Evolutionary conservation across 2,329 filamentous ascomycete genomes (phyloP), one percentile per base, ranked within the genome.

Genomic region (Coniochaeta sp.): DNA sequence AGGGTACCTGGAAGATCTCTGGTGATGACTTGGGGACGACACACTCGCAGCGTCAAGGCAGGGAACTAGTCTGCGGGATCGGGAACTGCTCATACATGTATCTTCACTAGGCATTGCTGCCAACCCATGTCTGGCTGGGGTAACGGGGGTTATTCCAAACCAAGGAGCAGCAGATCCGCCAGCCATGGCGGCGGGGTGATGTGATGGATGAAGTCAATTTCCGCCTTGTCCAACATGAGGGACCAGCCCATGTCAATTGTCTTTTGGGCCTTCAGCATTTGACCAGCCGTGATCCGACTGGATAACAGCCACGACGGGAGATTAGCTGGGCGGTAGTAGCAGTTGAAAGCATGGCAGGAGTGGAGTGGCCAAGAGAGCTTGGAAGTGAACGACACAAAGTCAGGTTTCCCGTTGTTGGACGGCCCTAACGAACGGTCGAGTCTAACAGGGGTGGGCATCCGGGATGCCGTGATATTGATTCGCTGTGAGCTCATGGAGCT

Each of bases 141-240:
- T 12, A 36, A 12, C 11, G 34, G 34, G 11, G 6, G n/a, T 9
- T 6, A 40, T 40, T 17, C 38, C n/a, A 40, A 40, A 40, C 38
- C 38, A 6, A 40, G 38, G 38, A 40, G 38, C n/a, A 31, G 26
- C 47, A 31, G 47, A 52, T 52, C 47, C 47, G 22, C 31, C 47
- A 52, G 54, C 54, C 54, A 57, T 38, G 28, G 54, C 54, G 31
- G 31, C 28, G 43, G 54, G 54, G 31, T 36, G 54, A 57, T 57
- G 54, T 57, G 54, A 57, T 57, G 54, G 54, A 36, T 17, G 28
- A 57, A 34, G 54, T 34, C 34, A 57, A 57, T 57, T 57, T 57
- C 54, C 54, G 28, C 16, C 28, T 57, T 52, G 47, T 52, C 24
- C 22, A 52, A 52, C 47, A 6, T 50, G 44, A 50, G 16, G 7